Evolutionary conservation across 2,329 filamentous ascomycete genomes (phyloP), one percentile per base, ranked within the genome.

Genomic region (Xylariales sp.): DNA sequence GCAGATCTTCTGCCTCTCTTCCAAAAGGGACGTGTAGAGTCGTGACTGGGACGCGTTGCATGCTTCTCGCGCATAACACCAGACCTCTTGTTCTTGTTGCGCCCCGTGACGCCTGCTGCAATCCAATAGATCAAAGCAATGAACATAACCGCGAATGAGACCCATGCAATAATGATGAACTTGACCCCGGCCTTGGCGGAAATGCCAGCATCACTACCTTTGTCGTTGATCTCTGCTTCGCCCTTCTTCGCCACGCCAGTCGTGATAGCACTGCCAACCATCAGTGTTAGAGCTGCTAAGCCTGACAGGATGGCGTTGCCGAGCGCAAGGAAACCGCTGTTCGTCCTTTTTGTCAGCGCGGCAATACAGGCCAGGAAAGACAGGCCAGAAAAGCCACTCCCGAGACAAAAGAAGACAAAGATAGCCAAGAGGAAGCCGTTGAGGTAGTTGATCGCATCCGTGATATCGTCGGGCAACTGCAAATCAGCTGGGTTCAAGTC

Each of bases 381-480:
- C 3, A 73, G 55, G 9, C 66, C 70, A 3, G 67, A 58, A 49
- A 69, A 61, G 14, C 55, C 63, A 34, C 64, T 57, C 40, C 60
- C 65, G 2, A 77, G 46, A 29, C 70, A 64, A 55, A 71, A 76
- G 42, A 78, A 55, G 37, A 73, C 57, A 53, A 73, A 71, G 35
- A 74, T 57, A 19, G 62, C 66, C n/a, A 70, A 55, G 4, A 77
- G 62, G n/a, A 66, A 60, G 12, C 56, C 54, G 52, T 76, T 75
- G 53, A 78, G 59, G n/a, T 63, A 57, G 56, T 73, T 61, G 48
- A 79, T 53, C n/a, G 66, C 65, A 31, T 68, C 56, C 44, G 70
- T 63, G 43, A 79, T 63, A 22, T 59, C 60, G 5, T 64, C 48
- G 11, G 68, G 66, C 52, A 70, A 66, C 44, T 67, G 55, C n/a